These are phyloP conservation scores for Amanita inopinata DNA, from an alignment of 768 basidiomycete genomes.

Conservation along the genomic window DNA sequence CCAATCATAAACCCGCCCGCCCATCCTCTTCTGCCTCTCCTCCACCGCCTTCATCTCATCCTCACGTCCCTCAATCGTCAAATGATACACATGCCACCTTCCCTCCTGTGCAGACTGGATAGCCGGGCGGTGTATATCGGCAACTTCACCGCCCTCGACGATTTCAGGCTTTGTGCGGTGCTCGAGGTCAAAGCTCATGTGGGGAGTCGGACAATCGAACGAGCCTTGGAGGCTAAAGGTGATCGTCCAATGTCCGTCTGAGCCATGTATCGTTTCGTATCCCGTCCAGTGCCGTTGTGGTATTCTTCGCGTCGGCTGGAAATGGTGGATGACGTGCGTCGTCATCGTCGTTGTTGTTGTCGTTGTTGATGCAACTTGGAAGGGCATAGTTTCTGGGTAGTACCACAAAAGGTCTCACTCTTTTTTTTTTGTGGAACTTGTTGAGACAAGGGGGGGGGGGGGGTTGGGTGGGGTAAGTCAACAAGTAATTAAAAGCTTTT, in stretches of 20 bases:
- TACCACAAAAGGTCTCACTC: no score
- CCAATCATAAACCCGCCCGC: constrained; percentile 3
- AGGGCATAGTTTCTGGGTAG: no score
- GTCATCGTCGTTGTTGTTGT: no score
- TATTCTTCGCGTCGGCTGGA: no score
- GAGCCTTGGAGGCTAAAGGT: constrained; percentile 6
- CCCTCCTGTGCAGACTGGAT: constrained; percentile 4
- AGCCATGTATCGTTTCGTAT: neutral
- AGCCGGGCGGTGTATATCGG: neutral
- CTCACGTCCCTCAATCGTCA: constrained; percentile 2
- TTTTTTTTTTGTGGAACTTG: no score
- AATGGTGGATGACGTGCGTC: no score
- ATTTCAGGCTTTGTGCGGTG: neutral
- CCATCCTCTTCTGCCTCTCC: neutral
- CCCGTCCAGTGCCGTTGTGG: constrained; percentile 1
- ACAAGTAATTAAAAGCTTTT: no score
- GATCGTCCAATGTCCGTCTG: constrained; percentile 6
- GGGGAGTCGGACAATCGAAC: constrained; percentile 4
- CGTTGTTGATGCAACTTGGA: no score
- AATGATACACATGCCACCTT: constrained; percentile 7
- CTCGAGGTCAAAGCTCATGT: constrained; percentile 5
- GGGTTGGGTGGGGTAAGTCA: no score
- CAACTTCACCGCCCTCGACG: neutral
- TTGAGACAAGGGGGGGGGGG: no score
- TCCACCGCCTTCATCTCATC: constrained; percentile 4